phyloP scores from a whole-genome alignment of 2,329 filamentous ascomycete genomes.

The Colletotrichum australisinense region DNA sequence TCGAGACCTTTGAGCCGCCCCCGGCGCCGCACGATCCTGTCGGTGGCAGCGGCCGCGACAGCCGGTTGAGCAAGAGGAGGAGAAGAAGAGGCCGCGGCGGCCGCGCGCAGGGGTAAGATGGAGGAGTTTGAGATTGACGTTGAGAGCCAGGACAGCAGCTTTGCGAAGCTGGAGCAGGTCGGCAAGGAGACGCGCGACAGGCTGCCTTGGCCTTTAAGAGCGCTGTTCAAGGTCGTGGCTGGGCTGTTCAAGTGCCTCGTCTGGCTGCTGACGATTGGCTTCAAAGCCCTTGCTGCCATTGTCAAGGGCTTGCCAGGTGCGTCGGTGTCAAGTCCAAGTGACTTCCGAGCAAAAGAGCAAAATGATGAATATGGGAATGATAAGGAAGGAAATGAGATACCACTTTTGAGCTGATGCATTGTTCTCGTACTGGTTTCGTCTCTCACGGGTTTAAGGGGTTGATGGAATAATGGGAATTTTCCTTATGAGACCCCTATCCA shows the following conservation, averaged over 20 bases:
- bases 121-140: constrained; percentile 72
- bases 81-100: constrained; percentile 36
- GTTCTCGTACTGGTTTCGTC: neutral
- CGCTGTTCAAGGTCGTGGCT: constrained; percentile 61
- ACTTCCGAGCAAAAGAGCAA: neutral
- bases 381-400: constrained; percentile 26
- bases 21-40: constrained; percentile 48
- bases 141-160: constrained; percentile 68
- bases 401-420: constrained; percentile 26
- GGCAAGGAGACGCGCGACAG: constrained; percentile 55
- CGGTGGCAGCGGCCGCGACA: constrained; percentile 37
- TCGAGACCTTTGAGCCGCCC: constrained; percentile 70
- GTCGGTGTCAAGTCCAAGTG: constrained; percentile 45
- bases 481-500: constrained; percentile 18
- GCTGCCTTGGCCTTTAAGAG: constrained; percentile 61
- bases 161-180: constrained; percentile 52
- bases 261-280: constrained; percentile 66
- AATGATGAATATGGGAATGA: neutral
- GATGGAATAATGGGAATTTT: constrained; percentile 20
- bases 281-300: constrained; percentile 64
- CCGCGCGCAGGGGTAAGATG: constrained; percentile 51
- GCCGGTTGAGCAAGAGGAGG: constrained; percentile 43
- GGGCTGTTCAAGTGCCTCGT: constrained; percentile 68
- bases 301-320: constrained; percentile 63
- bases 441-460: constrained; percentile 2